Conservation (phyloP, 2,329 filamentous ascomycete species). For the Hymenoscyphus salicellus region DNA sequence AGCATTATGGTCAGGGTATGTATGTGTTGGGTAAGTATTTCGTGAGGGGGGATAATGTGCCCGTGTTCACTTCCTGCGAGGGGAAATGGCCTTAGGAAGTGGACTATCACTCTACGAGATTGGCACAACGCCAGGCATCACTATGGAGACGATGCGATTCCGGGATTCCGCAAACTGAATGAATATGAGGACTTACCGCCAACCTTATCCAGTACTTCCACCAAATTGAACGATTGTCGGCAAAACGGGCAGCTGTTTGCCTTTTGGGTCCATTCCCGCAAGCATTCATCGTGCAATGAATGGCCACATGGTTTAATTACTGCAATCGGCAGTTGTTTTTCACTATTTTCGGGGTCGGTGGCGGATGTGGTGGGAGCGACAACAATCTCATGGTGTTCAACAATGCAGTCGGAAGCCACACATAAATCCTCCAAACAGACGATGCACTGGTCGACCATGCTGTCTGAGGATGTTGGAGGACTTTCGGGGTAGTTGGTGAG, state of each 20-base stretch:
- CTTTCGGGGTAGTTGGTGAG: constrained; percentile 12
- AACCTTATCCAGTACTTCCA: constrained; percentile 75
- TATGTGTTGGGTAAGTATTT: not conserved
- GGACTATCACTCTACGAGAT: not conserved
- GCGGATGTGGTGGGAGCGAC: constrained; percentile 23
- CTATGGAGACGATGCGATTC: not conserved
- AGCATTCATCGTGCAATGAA: constrained; percentile 85
- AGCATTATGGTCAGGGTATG: not conserved
- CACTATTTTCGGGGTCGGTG: constrained; percentile 25
- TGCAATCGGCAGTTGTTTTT: constrained; percentile 43
- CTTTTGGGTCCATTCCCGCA: constrained; percentile 91
- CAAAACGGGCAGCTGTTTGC: constrained; percentile 98
- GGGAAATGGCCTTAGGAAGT: not conserved
- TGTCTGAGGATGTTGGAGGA: constrained; percentile 19
- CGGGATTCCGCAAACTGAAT: not conserved
- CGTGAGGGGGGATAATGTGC: not conserved
- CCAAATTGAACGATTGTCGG: constrained; percentile 83
- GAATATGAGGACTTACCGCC: constrained; percentile 61
- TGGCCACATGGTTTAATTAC: constrained; percentile 78
- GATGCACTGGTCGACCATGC: constrained; percentile 62
- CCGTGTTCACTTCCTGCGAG: not conserved
- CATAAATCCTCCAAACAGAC: constrained; percentile 64
- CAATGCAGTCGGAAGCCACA: constrained; percentile 22
- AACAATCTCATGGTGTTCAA: constrained; percentile 24
- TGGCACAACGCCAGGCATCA: constrained; percentile 1